A percentile compares a stretch with the other conserved stretches of the same genome.
phyloP scores from a whole-genome alignment of 192 early-diverging fungal species.

The Gonapodya sp. region DNA sequence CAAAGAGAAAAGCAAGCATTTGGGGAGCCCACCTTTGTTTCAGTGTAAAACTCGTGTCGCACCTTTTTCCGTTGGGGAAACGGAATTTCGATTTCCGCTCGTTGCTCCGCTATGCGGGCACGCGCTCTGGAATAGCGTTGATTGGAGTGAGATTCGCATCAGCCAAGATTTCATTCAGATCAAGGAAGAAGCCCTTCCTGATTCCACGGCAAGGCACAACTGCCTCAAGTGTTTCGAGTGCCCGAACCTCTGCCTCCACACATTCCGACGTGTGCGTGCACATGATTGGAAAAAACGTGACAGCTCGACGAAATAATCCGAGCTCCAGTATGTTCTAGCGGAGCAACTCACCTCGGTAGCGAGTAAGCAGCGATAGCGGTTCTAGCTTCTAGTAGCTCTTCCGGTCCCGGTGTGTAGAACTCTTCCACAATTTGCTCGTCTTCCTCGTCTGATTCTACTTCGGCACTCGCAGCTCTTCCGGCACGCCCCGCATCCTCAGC shows the following conservation, averaged over 20 bases:
- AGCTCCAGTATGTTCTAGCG: not conserved
- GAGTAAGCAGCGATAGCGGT: slow-evolving; percentile 63
- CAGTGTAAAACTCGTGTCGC: slow-evolving; percentile 61
- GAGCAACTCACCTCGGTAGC: slow-evolving; percentile 38
- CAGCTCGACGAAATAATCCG: not conserved
- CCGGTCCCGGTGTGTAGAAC: slow-evolving; percentile 71
- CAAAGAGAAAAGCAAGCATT: slow-evolving; percentile 9
- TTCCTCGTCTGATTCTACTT: slow-evolving; percentile 42
- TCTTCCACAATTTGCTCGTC: slow-evolving; percentile 51
- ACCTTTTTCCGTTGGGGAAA: slow-evolving; percentile 55
- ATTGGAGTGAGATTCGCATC: too few species aligned
- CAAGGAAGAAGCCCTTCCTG: too few species aligned
- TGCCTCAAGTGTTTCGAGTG: too few species aligned
- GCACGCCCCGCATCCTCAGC: slow-evolving; percentile 26
- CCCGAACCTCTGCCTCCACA: too few species aligned
- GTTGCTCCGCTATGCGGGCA: slow-evolving; percentile 51
- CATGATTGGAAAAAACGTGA: too few species aligned
- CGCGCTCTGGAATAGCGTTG: slow-evolving; percentile 53
- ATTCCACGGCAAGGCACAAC: too few species aligned
- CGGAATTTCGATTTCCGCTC: slow-evolving; percentile 52
- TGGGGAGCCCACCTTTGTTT: slow-evolving; percentile 47
- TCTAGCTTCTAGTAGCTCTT: slow-evolving; percentile 58
- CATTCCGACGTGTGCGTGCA: too few species aligned
- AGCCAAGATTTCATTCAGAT: too few species aligned
- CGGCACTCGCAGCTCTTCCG: slow-evolving; percentile 36